Evolutionary conservation across 208 protist species (phyloP).

Genomic region (Acanthamoeba sp.): DNA sequence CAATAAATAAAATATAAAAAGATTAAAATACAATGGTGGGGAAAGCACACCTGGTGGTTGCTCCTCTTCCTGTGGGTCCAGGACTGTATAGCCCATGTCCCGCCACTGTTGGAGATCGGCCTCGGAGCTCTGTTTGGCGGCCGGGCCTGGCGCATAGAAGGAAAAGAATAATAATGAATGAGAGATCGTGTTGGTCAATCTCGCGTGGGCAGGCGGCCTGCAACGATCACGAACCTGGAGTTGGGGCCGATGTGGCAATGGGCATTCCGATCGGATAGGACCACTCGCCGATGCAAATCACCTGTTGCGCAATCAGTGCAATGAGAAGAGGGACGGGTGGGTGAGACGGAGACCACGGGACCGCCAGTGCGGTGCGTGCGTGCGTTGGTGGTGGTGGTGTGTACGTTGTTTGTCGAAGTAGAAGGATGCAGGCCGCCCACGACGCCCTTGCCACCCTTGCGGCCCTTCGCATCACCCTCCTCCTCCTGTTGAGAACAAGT

Average conservation of each 20-base stretch:
- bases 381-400: neutral
- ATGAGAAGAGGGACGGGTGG: too few species aligned
- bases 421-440: neutral
- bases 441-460: neutral
- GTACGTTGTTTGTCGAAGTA: neutral
- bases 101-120: neutral
- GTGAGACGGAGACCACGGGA: too few species aligned
- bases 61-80: too few species aligned
- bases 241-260: neutral
- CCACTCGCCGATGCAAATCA: conserved; percentile 28
- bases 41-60: too few species aligned
- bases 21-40: too few species aligned
- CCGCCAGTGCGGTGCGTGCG: too few species aligned
- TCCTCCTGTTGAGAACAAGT: neutral
- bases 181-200: too few species aligned
- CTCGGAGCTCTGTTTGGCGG: neutral
- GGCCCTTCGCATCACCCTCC: neutral
- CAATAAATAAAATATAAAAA: too few species aligned
- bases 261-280: neutral
- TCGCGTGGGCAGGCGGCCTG: too few species aligned
- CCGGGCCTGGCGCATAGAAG: neutral
- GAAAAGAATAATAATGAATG: too few species aligned
- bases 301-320: neutral
- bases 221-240: neutral
- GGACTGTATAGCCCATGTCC: neutral